These are phyloP conservation scores for Fennellomyces sp. DNA, from an alignment of 371 early-diverging fungal genomes.

Conservation along the genomic window DNA sequence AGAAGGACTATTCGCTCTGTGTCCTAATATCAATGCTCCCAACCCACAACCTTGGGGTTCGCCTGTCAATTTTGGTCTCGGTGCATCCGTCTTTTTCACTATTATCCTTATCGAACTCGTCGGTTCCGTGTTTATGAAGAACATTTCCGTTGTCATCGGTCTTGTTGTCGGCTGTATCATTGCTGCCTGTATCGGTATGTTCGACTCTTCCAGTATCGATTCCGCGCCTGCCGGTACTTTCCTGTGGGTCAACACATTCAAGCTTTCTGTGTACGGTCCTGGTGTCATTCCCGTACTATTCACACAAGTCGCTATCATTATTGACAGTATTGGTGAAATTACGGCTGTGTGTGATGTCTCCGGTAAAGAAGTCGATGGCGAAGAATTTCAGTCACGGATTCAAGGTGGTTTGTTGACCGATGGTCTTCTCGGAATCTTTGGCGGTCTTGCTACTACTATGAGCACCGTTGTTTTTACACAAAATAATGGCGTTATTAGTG, in stretches of 20 bases:
- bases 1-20: constrained; percentile 24
- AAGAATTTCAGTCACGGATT: constrained; percentile 52
- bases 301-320: constrained; percentile 48
- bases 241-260: constrained; percentile 58
- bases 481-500: constrained; percentile 63
- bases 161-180: constrained; percentile 57
- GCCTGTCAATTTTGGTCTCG: constrained; percentile 51
- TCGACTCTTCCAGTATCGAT: constrained; percentile 34
- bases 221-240: constrained; percentile 55
- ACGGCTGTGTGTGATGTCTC: constrained; percentile 65
- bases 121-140: constrained; percentile 61
- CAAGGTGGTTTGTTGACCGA: constrained; percentile 65
- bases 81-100: constrained; percentile 51
- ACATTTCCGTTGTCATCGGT: constrained; percentile 58
- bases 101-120: constrained; percentile 57
- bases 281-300: constrained; percentile 59
- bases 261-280: constrained; percentile 52
- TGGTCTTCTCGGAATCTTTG: constrained; percentile 50
- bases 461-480: constrained; percentile 60
- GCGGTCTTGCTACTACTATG: constrained; percentile 50
- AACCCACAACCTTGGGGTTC: constrained; percentile 56
- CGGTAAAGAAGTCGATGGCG: constrained; percentile 53
- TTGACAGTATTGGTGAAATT: constrained; percentile 61
- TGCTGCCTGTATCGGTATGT: constrained; percentile 54
- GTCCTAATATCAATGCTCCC: constrained; percentile 45